Base-by-base conservation (phyloP, 2,329 filamentous ascomycete genomes). In the Botryotinia globosa region DNA sequence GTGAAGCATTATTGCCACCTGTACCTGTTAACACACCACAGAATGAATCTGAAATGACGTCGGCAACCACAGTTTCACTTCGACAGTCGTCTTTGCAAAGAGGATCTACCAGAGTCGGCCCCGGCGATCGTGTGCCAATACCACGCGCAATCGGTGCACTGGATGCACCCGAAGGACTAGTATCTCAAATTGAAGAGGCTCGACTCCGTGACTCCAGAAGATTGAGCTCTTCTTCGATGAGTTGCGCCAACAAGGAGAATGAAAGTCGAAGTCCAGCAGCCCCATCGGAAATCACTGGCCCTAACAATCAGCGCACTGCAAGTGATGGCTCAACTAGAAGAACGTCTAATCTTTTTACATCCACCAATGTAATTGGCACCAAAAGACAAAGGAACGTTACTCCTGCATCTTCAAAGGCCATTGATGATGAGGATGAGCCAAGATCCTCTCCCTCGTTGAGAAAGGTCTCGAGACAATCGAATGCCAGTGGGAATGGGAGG, bases 341-440 rank as follows among this genome's bases (percentile, higher is more conserved):
- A 73, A 59, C 73, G 48, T 72, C 76, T 20, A 73, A 77, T 69
- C 72, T 74, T 34, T 76, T 77, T 51, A 64, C 67, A 37, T 74
- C 73, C 20, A 77, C 74, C 20, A 77, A 72, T 69, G 75, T 71
- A 44, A 74, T 71, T 61, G 75, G 76, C 32, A 77, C 74, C 32
- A 88, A 87, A 76, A 83, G 87, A 48, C 79, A 80, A 72, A 83
- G 85, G 20, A 81, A 83, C 68, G 85, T 85, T 66, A 86, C 85
- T 0, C 84, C 85, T 12, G 81, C 81, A 4, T 84, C 85, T 51
- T 77, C 80, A n/a, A 85, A 83, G 74, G 83, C 78, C 14, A 83
- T 85, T 25, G 85, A 86, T 56, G 83, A 85, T 32, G 84, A 87
- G 67, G 83, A 86, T 59, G 84, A 86, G 74, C 82, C 78, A 25